Base-by-base conservation (phyloP, 352 stramenopile genomes). In the Globisporangium ultimum region DNA sequence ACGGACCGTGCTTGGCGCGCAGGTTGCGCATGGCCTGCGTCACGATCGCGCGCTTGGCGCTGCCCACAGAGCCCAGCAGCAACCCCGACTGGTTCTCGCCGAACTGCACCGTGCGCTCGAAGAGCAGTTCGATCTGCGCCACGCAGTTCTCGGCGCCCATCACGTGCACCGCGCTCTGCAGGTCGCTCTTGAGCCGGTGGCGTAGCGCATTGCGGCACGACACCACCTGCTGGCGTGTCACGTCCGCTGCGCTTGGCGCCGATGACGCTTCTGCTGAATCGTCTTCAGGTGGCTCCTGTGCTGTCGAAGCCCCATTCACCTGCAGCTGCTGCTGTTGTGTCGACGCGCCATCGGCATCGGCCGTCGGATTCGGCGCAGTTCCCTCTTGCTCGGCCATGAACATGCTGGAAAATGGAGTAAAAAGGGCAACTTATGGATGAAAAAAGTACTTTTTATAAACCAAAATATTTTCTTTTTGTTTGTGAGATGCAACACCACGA, bases 31-130 rank as follows among this genome's bases (percentile, higher is more conserved):
- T 66, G 11, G 79, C 77, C 13, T 64, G 70, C 17, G 58, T 67
- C 18, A 93, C 71, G 55, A 88, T 79, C 15, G 70, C 66, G 50
- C 76, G 82, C 34, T 80, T 68, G 13, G 68, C 66, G 48, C 66
- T 78, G 24, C 81, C 78, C 41, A 60, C 58, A 15, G 78, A 80
- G n/a, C 76, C 83, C 6, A 95, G 71, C 22, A 95, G 62, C 57
- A 95, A 51, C 3, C 78, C 83, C 18, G 80, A 91, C 59, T 95
- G 83, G 70, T 88, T 93, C 53, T 95, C 81, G 13, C 85, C 85
- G 41, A 66, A 76, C 43, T 72, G 60, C 42, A 91, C 70, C 11
- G 83, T 94, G 50, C 85, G 79, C 53, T 86, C 76, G 41, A 93
- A 84, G 2, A 93, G 68, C 36, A 70, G 64, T 49, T 87, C 77